These are phyloP conservation scores for Fusarium oligoseptatum DNA, from an alignment of 2,329 filamentous ascomycete genomes.

Conservation along the genomic window DNA sequence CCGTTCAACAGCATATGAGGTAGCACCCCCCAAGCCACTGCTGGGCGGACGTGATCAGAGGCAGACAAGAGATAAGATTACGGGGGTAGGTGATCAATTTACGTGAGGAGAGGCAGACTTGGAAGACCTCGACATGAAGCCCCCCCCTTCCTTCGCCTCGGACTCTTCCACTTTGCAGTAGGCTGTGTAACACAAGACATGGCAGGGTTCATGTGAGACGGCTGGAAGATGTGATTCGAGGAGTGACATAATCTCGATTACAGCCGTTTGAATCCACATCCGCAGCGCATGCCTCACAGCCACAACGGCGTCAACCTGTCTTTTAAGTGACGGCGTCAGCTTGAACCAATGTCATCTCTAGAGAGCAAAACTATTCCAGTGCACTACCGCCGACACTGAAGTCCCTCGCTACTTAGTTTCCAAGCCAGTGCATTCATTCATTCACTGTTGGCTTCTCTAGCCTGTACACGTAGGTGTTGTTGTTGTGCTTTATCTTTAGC, in stretches of 20 bases:
- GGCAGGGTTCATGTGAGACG: conserved; percentile 24
- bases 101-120: conserved; percentile 6
- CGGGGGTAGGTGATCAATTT: conserved; percentile 16
- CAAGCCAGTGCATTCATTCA: background rate
- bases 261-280: background rate
- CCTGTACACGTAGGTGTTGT: background rate
- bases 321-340: conserved; percentile 2
- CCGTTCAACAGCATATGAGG: conserved; percentile 26
- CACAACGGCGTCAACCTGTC: background rate
- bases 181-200: conserved; percentile 21
- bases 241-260: conserved; percentile 31
- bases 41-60: conserved; percentile 2
- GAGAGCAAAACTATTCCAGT: background rate
- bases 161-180: background rate
- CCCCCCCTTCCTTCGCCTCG: background rate
- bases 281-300: background rate
- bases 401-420: background rate
- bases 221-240: conserved; percentile 17
- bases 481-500: background rate
- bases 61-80: conserved; percentile 5
- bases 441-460: background rate
- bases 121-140: background rate
- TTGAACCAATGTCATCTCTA: background rate
- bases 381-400: background rate
- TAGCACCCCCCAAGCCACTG: conserved; percentile 16